Evolutionary conservation across 2,329 filamentous ascomycete genomes (phyloP), one percentile per base, ranked within the genome.

Genomic region (Monosporascus sp.): DNA sequence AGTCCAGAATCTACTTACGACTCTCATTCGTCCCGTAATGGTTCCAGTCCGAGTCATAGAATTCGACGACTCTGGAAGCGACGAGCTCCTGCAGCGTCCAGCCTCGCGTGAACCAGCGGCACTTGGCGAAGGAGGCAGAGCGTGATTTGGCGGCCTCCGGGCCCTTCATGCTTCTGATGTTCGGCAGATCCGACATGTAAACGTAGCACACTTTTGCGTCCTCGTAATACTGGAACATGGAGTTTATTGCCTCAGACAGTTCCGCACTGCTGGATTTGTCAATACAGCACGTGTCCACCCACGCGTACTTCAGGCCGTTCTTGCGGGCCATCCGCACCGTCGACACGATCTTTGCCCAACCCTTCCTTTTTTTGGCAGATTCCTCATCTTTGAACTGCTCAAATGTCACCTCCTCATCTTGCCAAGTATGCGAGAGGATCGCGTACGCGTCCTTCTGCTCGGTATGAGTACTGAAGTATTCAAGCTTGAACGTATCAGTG

Each of bases 401-500:
- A 25, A 66, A 65, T 3, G 55, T 56, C 1, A 70, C 59, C 48
- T 72, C 68, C 1, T 65, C 63, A 1, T 59, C 51, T 8, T 58
- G 62, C 68, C 70, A 72, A 0, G 66, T 70, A 46, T 72, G 70
- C 2, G 69, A 72, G 1, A 73, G 60, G 24, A 72, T 72, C 11
- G 63, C 67, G 49, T 71, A 73, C 0, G 50, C 47, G 15, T 24
- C 31, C 27, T 22, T 37, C 25, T 37, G 27, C 27, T 9, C 27
- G 8, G 27, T 27, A 27, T 27, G 27, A 27, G 8, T 27, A 8
- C 27, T 27, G 27, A 27, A 27, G 27, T 9, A 11, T 27, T 27
- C 4, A 8, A 27, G 27, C 27, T 27, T 3, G 27, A 9, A 27
- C 8, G 27, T 27, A 3, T 27, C 27, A 3, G 27, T 27, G 27